A percentile compares a stretch with the other conserved stretches of the same genome.
Evolutionary conservation across 2,329 filamentous ascomycete genomes (phyloP).

Genomic region (Diaporthe batatas): DNA sequence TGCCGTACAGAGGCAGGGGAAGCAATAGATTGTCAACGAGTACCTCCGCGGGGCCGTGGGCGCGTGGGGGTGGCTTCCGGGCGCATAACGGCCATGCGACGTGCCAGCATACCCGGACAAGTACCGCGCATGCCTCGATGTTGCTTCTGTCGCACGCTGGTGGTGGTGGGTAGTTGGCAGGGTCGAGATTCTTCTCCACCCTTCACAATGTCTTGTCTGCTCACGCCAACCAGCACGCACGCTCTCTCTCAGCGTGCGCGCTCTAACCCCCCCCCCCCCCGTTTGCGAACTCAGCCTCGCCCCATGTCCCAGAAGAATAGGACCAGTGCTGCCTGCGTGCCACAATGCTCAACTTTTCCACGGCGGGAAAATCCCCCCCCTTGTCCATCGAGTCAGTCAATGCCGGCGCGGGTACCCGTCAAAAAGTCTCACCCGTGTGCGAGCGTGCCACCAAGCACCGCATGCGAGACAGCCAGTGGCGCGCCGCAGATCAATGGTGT

Average conservation of each 20-base stretch:
- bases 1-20: background rate
- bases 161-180: background rate
- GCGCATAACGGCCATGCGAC: conserved; percentile 12
- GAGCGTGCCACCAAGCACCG: conserved; percentile 20
- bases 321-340: background rate
- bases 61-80: conserved; percentile 32
- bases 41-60: conserved; percentile 9
- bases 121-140: background rate
- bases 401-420: conserved; percentile 36
- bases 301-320: conserved; percentile 12
- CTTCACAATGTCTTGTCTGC: conserved; percentile 1
- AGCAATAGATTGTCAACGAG: background rate
- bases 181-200: background rate
- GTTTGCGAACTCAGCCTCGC: background rate
- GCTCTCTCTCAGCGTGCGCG: background rate
- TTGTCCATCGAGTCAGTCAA: conserved; percentile 5
- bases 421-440: conserved; percentile 34
- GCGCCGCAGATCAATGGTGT: conserved; percentile 22
- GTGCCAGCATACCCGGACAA: background rate
- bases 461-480: conserved; percentile 4
- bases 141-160: background rate
- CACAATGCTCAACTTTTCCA: background rate
- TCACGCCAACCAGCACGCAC: background rate
- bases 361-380: background rate
- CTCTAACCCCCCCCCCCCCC: background rate